These are phyloP conservation scores for Aspergillus carbonarius DNA, from an alignment of 2,329 filamentous ascomycete genomes.

Conservation along the genomic window DNA sequence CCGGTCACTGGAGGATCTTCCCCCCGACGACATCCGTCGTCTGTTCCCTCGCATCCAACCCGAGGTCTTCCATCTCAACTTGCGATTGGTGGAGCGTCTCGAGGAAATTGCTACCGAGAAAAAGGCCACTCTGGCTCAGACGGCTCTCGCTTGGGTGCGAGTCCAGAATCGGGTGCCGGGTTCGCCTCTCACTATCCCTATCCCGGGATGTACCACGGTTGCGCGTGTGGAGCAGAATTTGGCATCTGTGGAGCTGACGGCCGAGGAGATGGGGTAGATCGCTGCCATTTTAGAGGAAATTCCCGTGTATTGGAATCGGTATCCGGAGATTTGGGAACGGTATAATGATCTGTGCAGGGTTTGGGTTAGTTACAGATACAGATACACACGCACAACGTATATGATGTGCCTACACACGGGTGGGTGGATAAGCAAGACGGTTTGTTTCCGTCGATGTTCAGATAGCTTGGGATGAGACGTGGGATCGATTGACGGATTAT, in stretches of 20 bases:
- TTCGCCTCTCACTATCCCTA: conserved; percentile 46
- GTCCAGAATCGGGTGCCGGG: conserved; percentile 52
- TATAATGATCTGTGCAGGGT: too few species aligned
- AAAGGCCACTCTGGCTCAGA: conserved; percentile 60
- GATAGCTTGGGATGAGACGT: too few species aligned
- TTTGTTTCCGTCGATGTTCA: too few species aligned
- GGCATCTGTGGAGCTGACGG: conserved; percentile 22
- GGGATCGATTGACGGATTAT: too few species aligned
- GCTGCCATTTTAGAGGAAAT: conserved; percentile 1
- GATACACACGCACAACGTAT: too few species aligned
- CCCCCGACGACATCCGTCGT: conserved; percentile 47
- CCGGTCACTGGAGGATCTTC: conserved; percentile 55
- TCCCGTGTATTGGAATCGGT: not conserved
- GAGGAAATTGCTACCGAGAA: conserved; percentile 60
- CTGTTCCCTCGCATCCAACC: conserved; percentile 60
- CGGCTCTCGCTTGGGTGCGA: conserved; percentile 65
- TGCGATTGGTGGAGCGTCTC: conserved; percentile 60
- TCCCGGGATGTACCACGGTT: conserved; percentile 30
- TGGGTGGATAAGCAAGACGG: too few species aligned
- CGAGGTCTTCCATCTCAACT: conserved; percentile 63
- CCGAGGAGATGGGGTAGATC: conserved; percentile 32
- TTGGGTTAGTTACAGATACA: too few species aligned
- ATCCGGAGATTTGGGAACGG: not conserved
- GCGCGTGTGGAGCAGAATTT: conserved; percentile 33
- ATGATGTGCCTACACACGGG: too few species aligned